Percentiles rank a stretch among this genome's conserved stretches.
Conservation (phyloP, 2,329 filamentous ascomycete genomes). For the Hortaea sp. region DNA sequence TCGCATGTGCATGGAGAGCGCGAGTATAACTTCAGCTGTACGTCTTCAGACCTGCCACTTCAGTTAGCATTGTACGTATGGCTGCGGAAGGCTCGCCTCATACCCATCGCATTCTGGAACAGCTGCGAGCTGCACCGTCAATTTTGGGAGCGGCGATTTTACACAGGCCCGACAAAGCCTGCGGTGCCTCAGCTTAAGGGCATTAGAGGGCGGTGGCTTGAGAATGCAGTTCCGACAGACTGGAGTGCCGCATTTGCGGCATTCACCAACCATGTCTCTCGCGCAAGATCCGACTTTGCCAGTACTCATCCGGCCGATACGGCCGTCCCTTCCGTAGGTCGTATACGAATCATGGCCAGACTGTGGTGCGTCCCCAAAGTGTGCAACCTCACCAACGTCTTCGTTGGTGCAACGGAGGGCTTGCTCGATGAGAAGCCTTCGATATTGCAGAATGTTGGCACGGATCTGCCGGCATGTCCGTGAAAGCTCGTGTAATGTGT, state of each 20-base stretch:
- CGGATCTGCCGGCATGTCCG: slow-evolving; percentile 73
- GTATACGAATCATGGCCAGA: slow-evolving; percentile 20
- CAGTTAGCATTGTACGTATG: no score
- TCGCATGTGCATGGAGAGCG: slow-evolving; percentile 45
- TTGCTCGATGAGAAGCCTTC: slow-evolving; percentile 58
- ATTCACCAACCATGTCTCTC: slow-evolving; percentile 75
- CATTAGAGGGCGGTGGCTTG: slow-evolving; percentile 61
- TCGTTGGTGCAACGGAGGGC: slow-evolving; percentile 78
- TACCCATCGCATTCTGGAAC: no score
- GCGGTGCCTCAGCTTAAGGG: slow-evolving; percentile 66
- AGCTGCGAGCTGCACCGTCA: slow-evolving; percentile 24
- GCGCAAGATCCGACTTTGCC: slow-evolving; percentile 73
- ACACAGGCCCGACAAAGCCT: slow-evolving; percentile 69
- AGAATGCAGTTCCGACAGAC: slow-evolving; percentile 89
- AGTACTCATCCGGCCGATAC: slow-evolving; percentile 37
- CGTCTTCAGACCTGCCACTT: not conserved
- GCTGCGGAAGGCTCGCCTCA: no score
- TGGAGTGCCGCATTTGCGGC: slow-evolving; percentile 63
- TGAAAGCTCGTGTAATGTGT: slow-evolving; percentile 74
- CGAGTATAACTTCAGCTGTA: not conserved
- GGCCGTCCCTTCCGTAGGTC: slow-evolving; percentile 15
- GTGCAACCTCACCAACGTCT: slow-evolving; percentile 40
- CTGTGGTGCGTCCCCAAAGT: slow-evolving; percentile 34
- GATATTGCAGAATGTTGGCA: slow-evolving; percentile 67
- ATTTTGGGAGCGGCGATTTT: slow-evolving; percentile 53